These are phyloP conservation scores for Daldinia childiae DNA, from an alignment of 495 filamentous ascomycete genomes.

Conservation along the genomic window DNA sequence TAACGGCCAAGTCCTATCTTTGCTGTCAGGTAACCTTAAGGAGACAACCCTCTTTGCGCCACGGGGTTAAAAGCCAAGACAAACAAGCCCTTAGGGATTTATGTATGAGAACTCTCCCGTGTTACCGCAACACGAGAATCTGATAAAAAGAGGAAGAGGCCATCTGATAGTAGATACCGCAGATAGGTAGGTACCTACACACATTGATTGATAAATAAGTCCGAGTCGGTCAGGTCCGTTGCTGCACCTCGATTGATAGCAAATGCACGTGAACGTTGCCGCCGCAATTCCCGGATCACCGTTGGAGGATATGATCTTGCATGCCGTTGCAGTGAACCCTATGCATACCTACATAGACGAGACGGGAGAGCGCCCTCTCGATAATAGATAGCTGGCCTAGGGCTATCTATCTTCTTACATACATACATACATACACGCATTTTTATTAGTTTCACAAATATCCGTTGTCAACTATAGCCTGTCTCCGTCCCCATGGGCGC, in stretches of 20 bases:
- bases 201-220: no score
- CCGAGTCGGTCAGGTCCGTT: constrained; percentile 14
- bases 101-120: constrained; percentile 2
- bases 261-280: constrained; percentile 37
- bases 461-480: constrained; percentile 9
- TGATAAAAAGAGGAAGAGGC: constrained; percentile 5
- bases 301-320: constrained; percentile 31
- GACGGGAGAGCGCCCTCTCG: constrained; percentile 6
- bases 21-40: constrained; percentile 7
- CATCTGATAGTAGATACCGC: not conserved
- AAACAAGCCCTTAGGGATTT: not conserved
- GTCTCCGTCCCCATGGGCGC: not conserved
- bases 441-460: not conserved
- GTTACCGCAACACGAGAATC: not conserved
- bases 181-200: not conserved
- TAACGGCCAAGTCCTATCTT: constrained; percentile 7
- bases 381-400: not conserved
- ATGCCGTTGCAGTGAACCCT: constrained; percentile 27
- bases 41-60: not conserved
- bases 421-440: not conserved
- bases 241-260: not conserved
- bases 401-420: not conserved
- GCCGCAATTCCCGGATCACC: constrained; percentile 29
- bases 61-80: not conserved
- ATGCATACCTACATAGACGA: constrained; percentile 18